Base-by-base conservation (phyloP, 192 early-diverging fungal genomes). In the Podila minutissima region DNA sequence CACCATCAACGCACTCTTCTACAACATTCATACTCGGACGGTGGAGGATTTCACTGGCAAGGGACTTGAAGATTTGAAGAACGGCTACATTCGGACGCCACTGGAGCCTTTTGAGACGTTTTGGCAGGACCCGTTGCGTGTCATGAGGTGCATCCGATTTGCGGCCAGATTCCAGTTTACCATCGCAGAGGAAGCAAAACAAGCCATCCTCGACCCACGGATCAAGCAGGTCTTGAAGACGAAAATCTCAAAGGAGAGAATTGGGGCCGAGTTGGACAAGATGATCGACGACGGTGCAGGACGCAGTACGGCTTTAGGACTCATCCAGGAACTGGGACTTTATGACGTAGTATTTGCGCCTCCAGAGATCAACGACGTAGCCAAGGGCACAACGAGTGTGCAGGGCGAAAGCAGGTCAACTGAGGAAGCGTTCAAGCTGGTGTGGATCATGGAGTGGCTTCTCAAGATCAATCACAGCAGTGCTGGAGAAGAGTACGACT, bases 1-100 rank as follows among this genome's bases (percentile, higher is more conserved):
- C n/a, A 99, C 98, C 28, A 97, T 99, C 79, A 99, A 99, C 72
- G 92, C 97, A 17, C 86, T 99, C 62, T 98, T 99, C 66, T 99
- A 97, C 86, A 99, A 99, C 82, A 89, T 99, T 20, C 91, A 95
- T 67, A 94, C 95, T 0, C 64, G 82, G 1, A 9, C 82, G 37
- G 93, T 98, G 8, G 97, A 98, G 84, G 97, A 98, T 81, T 96
- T 92, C 65, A 97, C 94, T 2, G 84, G 86, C 19, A 72, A 83
- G 72, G 96, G 98, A 15, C 63, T 97, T 1, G 55, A 76, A 1
- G 98, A 99, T 74, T 75, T 99, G 62, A 53, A 57, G 8, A 66
- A 83, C 11, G 92, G 94, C 19, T 61, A 92, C 20, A 89, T 99
- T 46, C 84, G 97, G 32, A 99, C 98, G 33, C 97, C 98, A 24